A percentile compares a stretch with the other conserved stretches of the same genome.
phyloP scores from a whole-genome alignment of 495 filamentous ascomycete genomes.

The Aspergillus olivimuriae region DNA sequence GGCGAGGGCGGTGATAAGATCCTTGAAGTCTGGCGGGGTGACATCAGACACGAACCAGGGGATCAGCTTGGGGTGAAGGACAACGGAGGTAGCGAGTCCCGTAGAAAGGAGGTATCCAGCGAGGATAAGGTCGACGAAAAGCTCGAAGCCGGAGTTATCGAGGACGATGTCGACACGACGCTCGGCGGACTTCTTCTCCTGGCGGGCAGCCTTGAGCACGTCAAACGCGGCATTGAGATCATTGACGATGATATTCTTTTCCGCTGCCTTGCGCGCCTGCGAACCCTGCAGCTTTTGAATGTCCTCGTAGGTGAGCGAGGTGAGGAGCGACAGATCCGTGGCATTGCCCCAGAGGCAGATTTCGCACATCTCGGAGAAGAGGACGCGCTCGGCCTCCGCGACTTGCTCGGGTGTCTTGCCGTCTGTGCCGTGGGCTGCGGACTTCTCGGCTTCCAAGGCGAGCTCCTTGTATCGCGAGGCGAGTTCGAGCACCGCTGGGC shows the following conservation, averaged over 20 bases:
- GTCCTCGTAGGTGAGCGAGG: slow-evolving; percentile 85
- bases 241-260: slow-evolving; percentile 86
- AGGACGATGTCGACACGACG: slow-evolving; percentile 85
- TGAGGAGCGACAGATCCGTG: slow-evolving; percentile 87
- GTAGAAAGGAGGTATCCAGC: slow-evolving; percentile 80
- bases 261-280: slow-evolving; percentile 71
- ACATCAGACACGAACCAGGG: slow-evolving; percentile 99
- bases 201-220: slow-evolving; percentile 54
- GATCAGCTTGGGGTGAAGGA: slow-evolving; percentile 89
- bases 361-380: slow-evolving; percentile 93
- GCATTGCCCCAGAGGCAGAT: slow-evolving; percentile 98
- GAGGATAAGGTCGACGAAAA: slow-evolving; percentile 88
- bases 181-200: slow-evolving; percentile 45
- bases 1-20: slow-evolving; percentile 69
- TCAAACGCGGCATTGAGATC: slow-evolving; percentile 70
- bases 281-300: slow-evolving; percentile 93
- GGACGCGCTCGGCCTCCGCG: slow-evolving; percentile 63
- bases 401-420: slow-evolving; percentile 40
- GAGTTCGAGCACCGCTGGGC: slow-evolving; percentile 84
- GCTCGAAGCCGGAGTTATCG: slow-evolving; percentile 94
- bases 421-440: slow-evolving; percentile 15
- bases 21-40: slow-evolving; percentile 72
- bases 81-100: slow-evolving; percentile 74
- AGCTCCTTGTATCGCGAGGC: slow-evolving; percentile 67
- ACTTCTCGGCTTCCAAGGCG: slow-evolving; percentile 46